Conservation (phyloP, 768 basidiomycete genomes). For the Hypsizygus marmoreus region DNA sequence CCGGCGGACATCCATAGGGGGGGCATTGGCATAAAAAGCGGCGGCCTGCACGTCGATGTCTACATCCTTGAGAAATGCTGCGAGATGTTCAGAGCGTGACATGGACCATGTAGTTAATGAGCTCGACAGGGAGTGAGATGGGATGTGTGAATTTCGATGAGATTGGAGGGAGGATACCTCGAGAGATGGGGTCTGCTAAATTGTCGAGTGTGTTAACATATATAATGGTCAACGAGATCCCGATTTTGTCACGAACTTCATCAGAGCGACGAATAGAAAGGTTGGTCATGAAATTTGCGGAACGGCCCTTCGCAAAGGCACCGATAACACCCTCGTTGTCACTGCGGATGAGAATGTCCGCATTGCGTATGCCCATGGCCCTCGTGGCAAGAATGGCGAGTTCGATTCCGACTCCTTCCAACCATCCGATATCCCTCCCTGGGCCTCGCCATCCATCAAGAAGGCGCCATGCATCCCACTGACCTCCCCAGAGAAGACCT, state of each 20-base stretch:
- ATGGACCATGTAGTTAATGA: constrained; percentile 10
- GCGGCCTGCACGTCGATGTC: too few relatives aligned
- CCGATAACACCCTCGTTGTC: constrained; percentile 29
- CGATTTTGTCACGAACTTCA: constrained; percentile 11
- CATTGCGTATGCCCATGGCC: constrained; percentile 6
- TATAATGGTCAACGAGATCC: constrained; percentile 19
- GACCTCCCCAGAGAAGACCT: constrained; percentile 9
- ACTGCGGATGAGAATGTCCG: constrained; percentile 15
- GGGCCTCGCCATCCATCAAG: constrained; percentile 12
- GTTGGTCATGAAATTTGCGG: constrained; percentile 21
- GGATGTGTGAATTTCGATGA: constrained; percentile 14
- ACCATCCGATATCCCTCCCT: constrained; percentile 9
- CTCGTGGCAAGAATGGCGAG: constrained; percentile 10
- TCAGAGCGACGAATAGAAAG: constrained; percentile 19
- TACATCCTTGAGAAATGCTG: too few relatives aligned
- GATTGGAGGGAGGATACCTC: constrained; percentile 9
- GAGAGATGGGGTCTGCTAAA: constrained; percentile 32
- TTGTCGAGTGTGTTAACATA: constrained; percentile 30
- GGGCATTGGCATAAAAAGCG: not conserved
- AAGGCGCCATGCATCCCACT: constrained; percentile 14
- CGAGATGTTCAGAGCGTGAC: not conserved
- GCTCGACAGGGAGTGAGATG: too few relatives aligned
- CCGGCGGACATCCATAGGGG: not conserved
- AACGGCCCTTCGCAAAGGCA: constrained; percentile 19
- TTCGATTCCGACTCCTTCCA: too few relatives aligned